A percentile compares a stretch with the other conserved stretches of the same genome.
phyloP scores from a whole-genome alignment of 202 grass and related monocot species.

The Zoysia matrella region DNA sequence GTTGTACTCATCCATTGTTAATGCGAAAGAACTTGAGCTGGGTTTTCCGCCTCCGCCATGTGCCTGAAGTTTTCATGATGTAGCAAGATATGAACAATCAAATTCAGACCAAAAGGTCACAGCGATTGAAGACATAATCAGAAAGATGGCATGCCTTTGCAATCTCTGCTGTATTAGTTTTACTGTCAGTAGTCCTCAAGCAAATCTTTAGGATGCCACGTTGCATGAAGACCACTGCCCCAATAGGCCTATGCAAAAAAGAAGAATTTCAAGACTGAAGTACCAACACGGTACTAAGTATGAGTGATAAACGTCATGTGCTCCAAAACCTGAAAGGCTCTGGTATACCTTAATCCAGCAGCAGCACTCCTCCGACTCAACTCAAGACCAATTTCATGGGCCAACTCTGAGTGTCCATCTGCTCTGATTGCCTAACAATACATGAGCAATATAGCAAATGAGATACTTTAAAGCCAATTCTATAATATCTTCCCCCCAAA shows the following conservation, averaged over 20 bases:
- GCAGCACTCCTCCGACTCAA: slow-evolving; percentile 67
- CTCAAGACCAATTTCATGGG: slow-evolving; percentile 78
- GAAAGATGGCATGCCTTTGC: slow-evolving; percentile 55
- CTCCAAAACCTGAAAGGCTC: not conserved
- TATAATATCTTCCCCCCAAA: not conserved
- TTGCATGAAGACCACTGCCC: slow-evolving; percentile 90
- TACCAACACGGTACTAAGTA: slow-evolving; percentile 11
- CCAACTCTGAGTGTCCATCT: slow-evolving; percentile 68
- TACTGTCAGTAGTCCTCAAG: slow-evolving; percentile 73
- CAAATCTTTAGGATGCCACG: slow-evolving; percentile 77
- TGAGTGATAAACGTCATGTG: not conserved
- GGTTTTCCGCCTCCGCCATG: slow-evolving; percentile 78
- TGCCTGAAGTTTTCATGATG: slow-evolving; percentile 47
- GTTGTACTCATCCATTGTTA: slow-evolving; percentile 96
- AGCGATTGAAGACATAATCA: not conserved
- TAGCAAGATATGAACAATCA: slow-evolving; percentile 9
- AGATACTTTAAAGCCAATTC: slow-evolving; percentile 14
- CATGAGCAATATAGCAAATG: slow-evolving; percentile 21
- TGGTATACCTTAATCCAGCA: slow-evolving; percentile 69
- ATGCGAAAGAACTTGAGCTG: slow-evolving; percentile 75
- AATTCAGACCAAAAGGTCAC: not conserved
- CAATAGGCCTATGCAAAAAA: slow-evolving; percentile 63
- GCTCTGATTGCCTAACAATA: slow-evolving; percentile 75
- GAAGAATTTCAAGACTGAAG: slow-evolving; percentile 2
- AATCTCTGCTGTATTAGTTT: slow-evolving; percentile 70